These are phyloP conservation scores for Fusarium caatingaense DNA, from an alignment of 2,329 filamentous ascomycete genomes.

Conservation along the genomic window DNA sequence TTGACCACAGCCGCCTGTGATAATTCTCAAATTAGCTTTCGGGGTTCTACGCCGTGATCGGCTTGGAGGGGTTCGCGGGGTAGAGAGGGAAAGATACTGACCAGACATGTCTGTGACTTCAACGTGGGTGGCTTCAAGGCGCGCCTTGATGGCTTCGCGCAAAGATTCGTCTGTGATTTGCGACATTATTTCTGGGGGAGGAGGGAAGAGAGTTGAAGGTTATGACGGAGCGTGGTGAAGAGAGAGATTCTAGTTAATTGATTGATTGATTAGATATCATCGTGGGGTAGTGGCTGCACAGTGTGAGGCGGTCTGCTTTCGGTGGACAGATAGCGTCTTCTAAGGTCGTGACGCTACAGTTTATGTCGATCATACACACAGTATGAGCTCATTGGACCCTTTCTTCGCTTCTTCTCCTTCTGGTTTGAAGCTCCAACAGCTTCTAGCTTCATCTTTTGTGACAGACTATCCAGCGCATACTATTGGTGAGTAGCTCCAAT, in stretches of 20 bases:
- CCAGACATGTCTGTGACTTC: constrained; percentile 94
- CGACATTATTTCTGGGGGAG: constrained; percentile 55
- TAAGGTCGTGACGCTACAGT: not conserved
- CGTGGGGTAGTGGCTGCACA: constrained; percentile 38
- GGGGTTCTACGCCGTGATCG: constrained; percentile 12
- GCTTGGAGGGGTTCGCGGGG: constrained; percentile 27
- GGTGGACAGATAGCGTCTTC: not conserved
- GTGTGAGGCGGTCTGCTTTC: constrained; percentile 11
- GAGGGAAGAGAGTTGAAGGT: not conserved
- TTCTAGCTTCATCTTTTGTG: constrained; percentile 15
- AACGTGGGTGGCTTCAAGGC: constrained; percentile 80
- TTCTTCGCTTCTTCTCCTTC: constrained; percentile 11
- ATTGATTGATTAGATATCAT: constrained; percentile 56
- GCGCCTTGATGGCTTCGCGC: constrained; percentile 73
- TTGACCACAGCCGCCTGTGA: constrained; percentile 69
- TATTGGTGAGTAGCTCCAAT: constrained; percentile 4
- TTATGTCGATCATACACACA: not conserved
- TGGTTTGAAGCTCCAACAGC: constrained; percentile 16
- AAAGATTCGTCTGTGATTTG: constrained; percentile 80
- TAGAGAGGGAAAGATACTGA: constrained; percentile 56
- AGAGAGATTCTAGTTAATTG: constrained; percentile 32
- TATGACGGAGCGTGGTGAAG: constrained; percentile 5
- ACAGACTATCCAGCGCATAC: constrained; percentile 2
- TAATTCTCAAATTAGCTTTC: constrained; percentile 14
- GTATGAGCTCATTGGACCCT: constrained; percentile 52